Evolutionary conservation across 129 eudicot genomes (phyloP).

Genomic region (Tagetes patula): DNA sequence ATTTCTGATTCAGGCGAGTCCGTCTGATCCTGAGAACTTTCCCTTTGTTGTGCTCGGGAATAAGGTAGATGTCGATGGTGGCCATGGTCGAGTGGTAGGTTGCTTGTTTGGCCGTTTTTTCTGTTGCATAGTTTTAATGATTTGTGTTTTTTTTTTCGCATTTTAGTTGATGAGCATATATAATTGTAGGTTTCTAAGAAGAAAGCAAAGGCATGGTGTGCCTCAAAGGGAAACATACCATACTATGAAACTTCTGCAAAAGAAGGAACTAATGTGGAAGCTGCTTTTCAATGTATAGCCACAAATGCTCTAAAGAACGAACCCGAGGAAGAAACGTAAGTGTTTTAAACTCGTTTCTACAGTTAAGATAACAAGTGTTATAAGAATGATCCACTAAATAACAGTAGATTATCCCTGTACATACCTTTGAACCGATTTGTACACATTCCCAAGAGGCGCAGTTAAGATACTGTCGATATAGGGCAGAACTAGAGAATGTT

Average conservation of each 20-base stretch:
- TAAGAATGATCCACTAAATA: too few relatives aligned
- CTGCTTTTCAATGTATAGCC: slow-evolving; percentile 81
- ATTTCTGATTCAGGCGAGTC: slow-evolving; percentile 68
- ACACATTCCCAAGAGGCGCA: too few relatives aligned
- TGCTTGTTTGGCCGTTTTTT: background rate
- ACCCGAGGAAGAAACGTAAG: slow-evolving; percentile 68
- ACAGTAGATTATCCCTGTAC: too few relatives aligned
- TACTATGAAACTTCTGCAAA: slow-evolving; percentile 90
- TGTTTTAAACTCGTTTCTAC: background rate
- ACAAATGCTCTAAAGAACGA: slow-evolving; percentile 80
- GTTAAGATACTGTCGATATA: too few relatives aligned
- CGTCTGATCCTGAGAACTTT: slow-evolving; percentile 72
- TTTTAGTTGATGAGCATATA: background rate
- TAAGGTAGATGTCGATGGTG: slow-evolving; percentile 74
- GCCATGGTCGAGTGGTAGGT: slow-evolving; percentile 81
- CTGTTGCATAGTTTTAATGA: background rate
- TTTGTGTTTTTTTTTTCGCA: background rate
- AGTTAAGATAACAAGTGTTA: background rate
- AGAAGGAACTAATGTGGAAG: slow-evolving; percentile 79
- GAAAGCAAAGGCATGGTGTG: slow-evolving; percentile 84
- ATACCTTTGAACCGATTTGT: too few relatives aligned
- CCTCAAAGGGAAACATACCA: slow-evolving; percentile 81
- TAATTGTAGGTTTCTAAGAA: slow-evolving; percentile 60
- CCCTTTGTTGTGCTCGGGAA: slow-evolving; percentile 75
- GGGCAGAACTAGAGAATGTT: too few relatives aligned